Conservation (phyloP, 164 flowering plant species). For the Santalum album region DNA sequence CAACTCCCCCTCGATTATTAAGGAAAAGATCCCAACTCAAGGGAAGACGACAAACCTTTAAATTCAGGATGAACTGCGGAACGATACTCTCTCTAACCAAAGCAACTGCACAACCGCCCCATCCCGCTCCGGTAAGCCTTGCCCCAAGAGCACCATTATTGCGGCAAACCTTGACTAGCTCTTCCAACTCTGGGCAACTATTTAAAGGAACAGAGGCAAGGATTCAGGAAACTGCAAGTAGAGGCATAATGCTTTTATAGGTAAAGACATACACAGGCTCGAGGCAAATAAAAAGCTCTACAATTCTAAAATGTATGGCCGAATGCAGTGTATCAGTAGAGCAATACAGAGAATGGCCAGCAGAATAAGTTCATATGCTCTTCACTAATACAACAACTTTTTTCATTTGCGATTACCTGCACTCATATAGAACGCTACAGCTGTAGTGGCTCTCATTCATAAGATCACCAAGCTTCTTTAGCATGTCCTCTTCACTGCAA, state of each 20-base stretch:
- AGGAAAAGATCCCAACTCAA: not conserved
- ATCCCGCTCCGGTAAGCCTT: constrained; percentile 99
- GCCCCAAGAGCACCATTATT: constrained; percentile 88
- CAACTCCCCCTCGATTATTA: not conserved
- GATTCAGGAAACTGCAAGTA: not conserved
- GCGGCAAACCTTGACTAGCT: constrained; percentile 65
- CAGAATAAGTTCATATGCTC: too few relatives aligned
- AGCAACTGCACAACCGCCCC: constrained; percentile 98
- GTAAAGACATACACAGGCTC: too few relatives aligned
- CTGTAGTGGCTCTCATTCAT: constrained; percentile 95
- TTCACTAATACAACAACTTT: too few relatives aligned
- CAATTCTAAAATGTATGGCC: too few relatives aligned
- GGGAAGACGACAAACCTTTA: constrained; percentile 46
- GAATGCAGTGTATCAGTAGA: too few relatives aligned
- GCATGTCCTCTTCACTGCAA: constrained; percentile 75
- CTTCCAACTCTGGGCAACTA: constrained; percentile 95
- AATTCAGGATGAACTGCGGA: constrained; percentile 64
- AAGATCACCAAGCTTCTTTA: constrained; percentile 81
- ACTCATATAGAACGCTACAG: constrained; percentile 81
- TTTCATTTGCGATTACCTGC: constrained; percentile 57
- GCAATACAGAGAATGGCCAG: too few relatives aligned
- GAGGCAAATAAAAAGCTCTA: too few relatives aligned
- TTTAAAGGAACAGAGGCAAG: not conserved
- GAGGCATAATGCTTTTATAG: not conserved
- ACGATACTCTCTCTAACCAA: constrained; percentile 67